These are phyloP conservation scores for Trametes coccinea DNA, from an alignment of 768 basidiomycete genomes.

Conservation along the genomic window DNA sequence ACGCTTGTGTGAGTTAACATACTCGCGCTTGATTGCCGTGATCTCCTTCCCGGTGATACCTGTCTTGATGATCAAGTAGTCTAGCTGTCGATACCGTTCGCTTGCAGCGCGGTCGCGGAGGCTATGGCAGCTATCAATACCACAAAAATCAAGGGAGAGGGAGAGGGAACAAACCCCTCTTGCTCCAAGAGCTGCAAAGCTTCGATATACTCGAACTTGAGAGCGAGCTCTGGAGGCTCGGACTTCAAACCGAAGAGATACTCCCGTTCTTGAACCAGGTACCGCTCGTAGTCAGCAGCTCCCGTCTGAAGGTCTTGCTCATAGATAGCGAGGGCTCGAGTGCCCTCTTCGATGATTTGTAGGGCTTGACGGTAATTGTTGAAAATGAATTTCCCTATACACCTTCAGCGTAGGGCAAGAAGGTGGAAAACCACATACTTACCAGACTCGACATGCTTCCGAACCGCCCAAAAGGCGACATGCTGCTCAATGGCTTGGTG, in stretches of 20 bases:
- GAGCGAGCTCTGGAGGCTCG: slow-evolving; percentile 15
- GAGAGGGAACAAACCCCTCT: background rate
- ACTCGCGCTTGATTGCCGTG: background rate
- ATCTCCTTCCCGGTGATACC: too few relatives aligned
- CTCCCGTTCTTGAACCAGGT: slow-evolving; percentile 16
- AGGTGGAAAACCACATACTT: background rate
- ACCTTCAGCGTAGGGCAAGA: background rate
- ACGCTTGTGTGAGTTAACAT: too few relatives aligned
- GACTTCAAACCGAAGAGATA: slow-evolving; percentile 15
- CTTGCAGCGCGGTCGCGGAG: too few relatives aligned
- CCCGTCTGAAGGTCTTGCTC: background rate
- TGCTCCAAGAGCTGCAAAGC: background rate
- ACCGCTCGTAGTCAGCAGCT: slow-evolving; percentile 11
- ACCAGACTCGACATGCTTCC: slow-evolving; percentile 30
- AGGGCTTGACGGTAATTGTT: slow-evolving; percentile 18
- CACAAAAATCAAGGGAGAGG: background rate
- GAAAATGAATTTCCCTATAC: slow-evolving; percentile 11
- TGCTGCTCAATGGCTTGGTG: slow-evolving; percentile 29
- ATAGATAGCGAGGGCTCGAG: background rate
- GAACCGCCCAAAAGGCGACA: slow-evolving; percentile 24
- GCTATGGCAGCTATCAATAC: too few relatives aligned
- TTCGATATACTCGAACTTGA: slow-evolving; percentile 17
- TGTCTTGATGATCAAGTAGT: too few relatives aligned
- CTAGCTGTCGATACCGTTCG: too few relatives aligned
- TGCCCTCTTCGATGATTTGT: background rate